Evolutionary conservation across 164 flowering plant species (phyloP), one percentile per base, ranked within the genome.

Genomic region (Magnolia changhungtana): DNA sequence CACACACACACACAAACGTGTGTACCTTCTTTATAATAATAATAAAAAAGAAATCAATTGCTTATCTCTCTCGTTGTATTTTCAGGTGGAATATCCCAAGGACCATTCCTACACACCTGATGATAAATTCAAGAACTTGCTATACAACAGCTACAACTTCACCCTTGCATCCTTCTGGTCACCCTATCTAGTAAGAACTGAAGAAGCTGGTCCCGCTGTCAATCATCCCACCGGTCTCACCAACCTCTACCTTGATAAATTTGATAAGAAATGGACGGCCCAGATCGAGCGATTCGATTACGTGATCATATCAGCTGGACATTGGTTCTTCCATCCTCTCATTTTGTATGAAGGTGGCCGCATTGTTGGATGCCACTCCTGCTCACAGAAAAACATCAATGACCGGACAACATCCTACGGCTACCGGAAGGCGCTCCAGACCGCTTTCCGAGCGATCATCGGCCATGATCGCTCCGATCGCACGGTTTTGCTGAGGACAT

Each of bases 81-180:
- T 20, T 20, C 86, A 91, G 96, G 91, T 90, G 65, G 90, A 81
- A 24, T 70, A 78, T 31, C 83, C 85, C 1, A 69, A 50, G 29
- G 85, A 83, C 27, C 74, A 52, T n/a, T 83, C 85, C 21, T 23
- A 78, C 58, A 78, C 78, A 14, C 8, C 59, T 8, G 78, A 81
- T 69, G 80, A 78, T 8, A 2, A 67, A 4, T 78, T 71, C 78
- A 86, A 73, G 75, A 76, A 81, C 0, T 88, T 84, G 86, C 50
- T 65, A 19, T 92, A 84, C 77, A 31, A 71, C 14, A 83, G 76
- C 50, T 86, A 86, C 84, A 82, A 89, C 70, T 88, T 92, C 78
- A 89, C 88, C 49, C 4, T 92, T 0, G 87, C 89, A 52, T 72
- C 80, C 7, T 83, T 92, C 49, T 92, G 94, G 94, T 69, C 94